Conservation (phyloP, 2,329 filamentous ascomycete species). For the Colletotrichum sp. region DNA sequence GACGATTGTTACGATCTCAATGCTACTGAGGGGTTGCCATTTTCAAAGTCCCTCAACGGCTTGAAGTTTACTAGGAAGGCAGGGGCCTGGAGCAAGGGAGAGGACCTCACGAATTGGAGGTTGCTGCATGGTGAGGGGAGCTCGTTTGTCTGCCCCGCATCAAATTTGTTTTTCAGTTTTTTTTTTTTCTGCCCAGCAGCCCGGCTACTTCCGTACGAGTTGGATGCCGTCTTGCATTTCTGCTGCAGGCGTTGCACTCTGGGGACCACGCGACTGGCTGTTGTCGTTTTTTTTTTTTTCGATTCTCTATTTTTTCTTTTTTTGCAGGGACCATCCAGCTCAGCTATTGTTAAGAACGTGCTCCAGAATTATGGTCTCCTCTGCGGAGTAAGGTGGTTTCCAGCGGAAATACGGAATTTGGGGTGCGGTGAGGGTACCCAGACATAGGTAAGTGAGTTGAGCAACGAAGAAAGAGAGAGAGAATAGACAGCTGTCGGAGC, state of each 20-base stretch:
- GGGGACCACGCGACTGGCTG: background rate
- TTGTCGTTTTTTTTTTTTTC: background rate
- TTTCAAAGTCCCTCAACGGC: background rate
- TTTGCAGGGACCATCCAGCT: background rate
- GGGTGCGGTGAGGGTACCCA: background rate
- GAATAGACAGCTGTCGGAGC: background rate
- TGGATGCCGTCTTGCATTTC: background rate
- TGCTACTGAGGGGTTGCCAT: background rate
- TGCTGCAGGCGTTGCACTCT: background rate
- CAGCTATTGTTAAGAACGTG: background rate
- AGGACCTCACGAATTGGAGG: background rate
- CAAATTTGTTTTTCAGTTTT: conserved; percentile 23
- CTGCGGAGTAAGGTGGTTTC: background rate
- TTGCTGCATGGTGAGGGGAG: background rate
- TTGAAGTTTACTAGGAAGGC: background rate
- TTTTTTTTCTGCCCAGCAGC: conserved; percentile 26
- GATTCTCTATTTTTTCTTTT: background rate
- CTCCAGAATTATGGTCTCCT: background rate
- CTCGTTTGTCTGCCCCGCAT: background rate
- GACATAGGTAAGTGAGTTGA: background rate
- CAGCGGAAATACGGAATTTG: background rate
- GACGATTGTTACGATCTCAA: background rate
- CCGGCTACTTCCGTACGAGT: background rate
- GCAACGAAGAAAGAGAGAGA: background rate
- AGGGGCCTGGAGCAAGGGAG: background rate